These are phyloP conservation scores for Exsudoporus frostii DNA, from an alignment of 768 basidiomycete genomes.

Conservation along the genomic window DNA sequence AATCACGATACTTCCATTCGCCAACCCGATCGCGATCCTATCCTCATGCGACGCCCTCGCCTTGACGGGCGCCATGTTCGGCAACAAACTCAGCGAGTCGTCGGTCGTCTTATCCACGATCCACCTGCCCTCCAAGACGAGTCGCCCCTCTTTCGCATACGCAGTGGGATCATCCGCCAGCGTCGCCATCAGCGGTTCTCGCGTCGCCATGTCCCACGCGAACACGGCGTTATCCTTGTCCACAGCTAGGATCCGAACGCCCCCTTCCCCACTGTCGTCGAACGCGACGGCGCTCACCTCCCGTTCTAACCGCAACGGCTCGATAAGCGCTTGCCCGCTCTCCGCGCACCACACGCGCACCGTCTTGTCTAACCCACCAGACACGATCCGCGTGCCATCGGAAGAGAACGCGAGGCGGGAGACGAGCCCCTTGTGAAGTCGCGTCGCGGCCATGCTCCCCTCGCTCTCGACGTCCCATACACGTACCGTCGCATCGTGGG, in stretches of 20 bases:
- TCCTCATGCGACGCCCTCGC: constrained; percentile 21
- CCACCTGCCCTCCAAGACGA: constrained; percentile 24
- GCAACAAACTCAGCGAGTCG: constrained; percentile 18
- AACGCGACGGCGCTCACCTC: constrained; percentile 23
- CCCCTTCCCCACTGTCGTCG: background rate
- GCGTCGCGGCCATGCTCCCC: constrained; percentile 24
- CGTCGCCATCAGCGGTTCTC: constrained; percentile 15
- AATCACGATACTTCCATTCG: constrained; percentile 29
- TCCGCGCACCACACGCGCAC: constrained; percentile 31
- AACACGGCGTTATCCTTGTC: constrained; percentile 24
- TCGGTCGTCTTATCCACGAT: constrained; percentile 20
- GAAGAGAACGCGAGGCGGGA: constrained; percentile 25
- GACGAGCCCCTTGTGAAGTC: constrained; percentile 29
- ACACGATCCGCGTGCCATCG: constrained; percentile 28
- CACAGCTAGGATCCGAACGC: constrained; percentile 21
- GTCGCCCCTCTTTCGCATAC: constrained; percentile 5
- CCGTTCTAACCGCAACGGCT: constrained; percentile 21
- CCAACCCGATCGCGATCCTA: constrained; percentile 26
- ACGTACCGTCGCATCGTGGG: constrained; percentile 25
- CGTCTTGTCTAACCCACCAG: constrained; percentile 28
- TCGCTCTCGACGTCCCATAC: constrained; percentile 32
- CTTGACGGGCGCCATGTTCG: constrained; percentile 29
- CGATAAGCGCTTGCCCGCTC: constrained; percentile 18
- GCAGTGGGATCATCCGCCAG: constrained; percentile 17
- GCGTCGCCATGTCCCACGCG: constrained; percentile 27